Percentiles rank a stretch among this genome's conserved stretches.
Conservation (phyloP, 139 green algal species). For the Yamagishiella unicocca region DNA sequence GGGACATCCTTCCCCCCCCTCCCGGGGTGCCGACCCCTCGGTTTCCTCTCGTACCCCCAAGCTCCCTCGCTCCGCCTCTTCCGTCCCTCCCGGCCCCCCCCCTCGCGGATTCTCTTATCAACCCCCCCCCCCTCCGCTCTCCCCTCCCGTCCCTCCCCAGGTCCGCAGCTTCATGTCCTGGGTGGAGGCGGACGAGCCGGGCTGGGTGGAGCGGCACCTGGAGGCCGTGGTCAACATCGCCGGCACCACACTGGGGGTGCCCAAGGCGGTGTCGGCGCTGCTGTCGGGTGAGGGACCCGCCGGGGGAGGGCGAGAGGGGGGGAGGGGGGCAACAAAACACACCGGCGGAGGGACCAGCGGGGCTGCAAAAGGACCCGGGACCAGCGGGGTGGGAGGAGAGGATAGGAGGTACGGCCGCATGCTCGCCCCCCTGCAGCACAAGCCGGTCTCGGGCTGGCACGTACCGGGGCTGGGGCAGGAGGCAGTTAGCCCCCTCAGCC, state of each 20-base stretch:
- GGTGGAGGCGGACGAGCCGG: conserved; percentile 54
- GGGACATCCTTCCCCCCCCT: not conserved
- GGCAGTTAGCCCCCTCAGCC: too few relatives aligned
- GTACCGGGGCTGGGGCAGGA: too few relatives aligned
- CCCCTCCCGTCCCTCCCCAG: conserved; percentile 32
- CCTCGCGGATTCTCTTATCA: not conserved
- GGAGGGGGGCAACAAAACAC: not conserved
- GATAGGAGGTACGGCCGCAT: too few relatives aligned
- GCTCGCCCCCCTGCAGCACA: too few relatives aligned
- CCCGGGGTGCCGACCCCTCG: too few relatives aligned
- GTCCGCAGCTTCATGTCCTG: conserved; percentile 69
- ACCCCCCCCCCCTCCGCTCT: not conserved
- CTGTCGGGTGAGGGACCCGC: conserved; percentile 75
- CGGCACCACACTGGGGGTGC: conserved; percentile 77
- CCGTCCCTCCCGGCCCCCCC: not conserved
- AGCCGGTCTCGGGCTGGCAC: too few relatives aligned
- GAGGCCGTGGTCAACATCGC: conserved; percentile 76
- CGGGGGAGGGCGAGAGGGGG: not conserved
- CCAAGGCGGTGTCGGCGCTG: conserved; percentile 78
- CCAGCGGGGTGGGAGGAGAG: too few relatives aligned
- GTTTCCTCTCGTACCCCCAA: too few relatives aligned
- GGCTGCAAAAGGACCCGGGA: too few relatives aligned
- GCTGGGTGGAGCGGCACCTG: conserved; percentile 84
- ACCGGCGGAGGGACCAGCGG: not conserved
- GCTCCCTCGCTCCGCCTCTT: too few relatives aligned